Evolutionary conservation across 768 basidiomycete species (phyloP).

Genomic region (Suillus fuscotomentosus): DNA sequence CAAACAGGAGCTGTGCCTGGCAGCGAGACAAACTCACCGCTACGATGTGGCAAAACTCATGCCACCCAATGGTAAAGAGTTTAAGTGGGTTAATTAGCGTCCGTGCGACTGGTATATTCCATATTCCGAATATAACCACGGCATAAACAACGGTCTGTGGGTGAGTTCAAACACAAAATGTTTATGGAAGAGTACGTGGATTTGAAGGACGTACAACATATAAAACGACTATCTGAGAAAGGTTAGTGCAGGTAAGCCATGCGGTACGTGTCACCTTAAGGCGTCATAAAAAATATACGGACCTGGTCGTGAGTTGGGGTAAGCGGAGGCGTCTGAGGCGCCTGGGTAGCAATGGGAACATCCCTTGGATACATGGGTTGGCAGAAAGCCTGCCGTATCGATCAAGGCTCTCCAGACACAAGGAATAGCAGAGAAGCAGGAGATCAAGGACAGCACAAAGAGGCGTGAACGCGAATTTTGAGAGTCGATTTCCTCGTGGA

Average conservation of each 20-base stretch:
- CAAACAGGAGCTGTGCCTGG: conserved; percentile 5
- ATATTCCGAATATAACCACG: conserved; percentile 83
- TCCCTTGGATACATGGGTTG: conserved; percentile 32
- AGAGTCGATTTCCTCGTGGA: conserved; percentile 26
- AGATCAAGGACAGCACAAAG: conserved; percentile 11
- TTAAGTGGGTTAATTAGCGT: conserved; percentile 83
- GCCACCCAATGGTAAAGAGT: conserved; percentile 85
- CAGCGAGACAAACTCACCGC: conserved; percentile 47
- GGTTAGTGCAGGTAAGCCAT: conserved; percentile 19
- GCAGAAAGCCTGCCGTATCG: conserved; percentile 29
- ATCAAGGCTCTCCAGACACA: conserved; percentile 6
- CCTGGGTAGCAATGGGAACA: conserved; percentile 33
- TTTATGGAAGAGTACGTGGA: conserved; percentile 8
- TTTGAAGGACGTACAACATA: conserved; percentile 60
- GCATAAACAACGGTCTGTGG: conserved; percentile 78
- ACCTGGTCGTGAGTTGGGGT: conserved; percentile 74
- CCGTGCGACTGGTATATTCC: conserved; percentile 82
- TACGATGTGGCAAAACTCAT: conserved; percentile 82
- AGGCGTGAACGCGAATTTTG: conserved; percentile 19
- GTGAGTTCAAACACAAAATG: conserved; percentile 9
- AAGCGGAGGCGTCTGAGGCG: conserved; percentile 41
- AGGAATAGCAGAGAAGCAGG: conserved; percentile 10
- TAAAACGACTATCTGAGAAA: conserved; percentile 62
- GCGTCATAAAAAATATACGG: conserved; percentile 26
- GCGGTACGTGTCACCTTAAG: conserved; percentile 17